Percentiles rank a stretch among this genome's conserved stretches.
These are phyloP conservation scores for Ophiostoma fasciatum DNA, from an alignment of 2,329 filamentous ascomycete species.

Conservation along the genomic window DNA sequence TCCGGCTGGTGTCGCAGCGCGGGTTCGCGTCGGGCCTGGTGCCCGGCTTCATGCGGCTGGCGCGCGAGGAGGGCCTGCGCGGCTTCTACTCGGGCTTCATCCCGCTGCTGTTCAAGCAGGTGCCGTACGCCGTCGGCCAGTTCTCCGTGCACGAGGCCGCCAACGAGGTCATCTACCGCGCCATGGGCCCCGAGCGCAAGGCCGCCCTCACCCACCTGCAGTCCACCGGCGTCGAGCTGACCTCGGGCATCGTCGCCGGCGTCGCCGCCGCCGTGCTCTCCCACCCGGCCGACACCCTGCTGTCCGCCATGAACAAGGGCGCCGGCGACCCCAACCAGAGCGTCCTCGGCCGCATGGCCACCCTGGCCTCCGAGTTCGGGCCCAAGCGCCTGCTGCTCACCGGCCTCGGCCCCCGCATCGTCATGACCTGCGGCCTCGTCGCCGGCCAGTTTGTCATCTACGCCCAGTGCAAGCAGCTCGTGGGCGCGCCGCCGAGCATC, in stretches of 20 bases:
- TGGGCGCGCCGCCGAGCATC: slow-evolving; percentile 33
- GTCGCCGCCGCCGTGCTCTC: slow-evolving; percentile 79
- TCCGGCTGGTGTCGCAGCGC: slow-evolving; percentile 68
- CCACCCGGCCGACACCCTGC: slow-evolving; percentile 62
- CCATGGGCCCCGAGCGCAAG: slow-evolving; percentile 53
- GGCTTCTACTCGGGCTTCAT: slow-evolving; percentile 90
- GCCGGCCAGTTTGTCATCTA: slow-evolving; percentile 41
- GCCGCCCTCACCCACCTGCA: slow-evolving; percentile 51
- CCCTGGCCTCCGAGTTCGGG: slow-evolving; percentile 35
- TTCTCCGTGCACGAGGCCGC: slow-evolving; percentile 90
- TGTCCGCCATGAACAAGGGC: slow-evolving; percentile 41
- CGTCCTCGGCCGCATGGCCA: slow-evolving; percentile 35
- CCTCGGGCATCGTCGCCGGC: slow-evolving; percentile 75
- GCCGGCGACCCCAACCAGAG: slow-evolving; percentile 32
- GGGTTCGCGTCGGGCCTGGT: slow-evolving; percentile 60
- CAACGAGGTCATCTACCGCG: slow-evolving; percentile 57
- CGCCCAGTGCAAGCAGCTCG: slow-evolving; percentile 37
- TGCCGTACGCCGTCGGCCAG: slow-evolving; percentile 88
- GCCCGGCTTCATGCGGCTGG: slow-evolving; percentile 59
- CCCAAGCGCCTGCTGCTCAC: slow-evolving; percentile 30
- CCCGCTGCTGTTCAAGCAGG: slow-evolving; percentile 74
- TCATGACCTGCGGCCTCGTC: slow-evolving; percentile 39
- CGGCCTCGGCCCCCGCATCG: slow-evolving; percentile 33
- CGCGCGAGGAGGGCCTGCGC: slow-evolving; percentile 60
- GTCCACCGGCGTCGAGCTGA: slow-evolving; percentile 72